A percentile compares a stretch with the other conserved stretches of the same genome.
Evolutionary conservation across 1,284 basidiomycete species (phyloP).

Genomic region (Abortiporus biennis): DNA sequence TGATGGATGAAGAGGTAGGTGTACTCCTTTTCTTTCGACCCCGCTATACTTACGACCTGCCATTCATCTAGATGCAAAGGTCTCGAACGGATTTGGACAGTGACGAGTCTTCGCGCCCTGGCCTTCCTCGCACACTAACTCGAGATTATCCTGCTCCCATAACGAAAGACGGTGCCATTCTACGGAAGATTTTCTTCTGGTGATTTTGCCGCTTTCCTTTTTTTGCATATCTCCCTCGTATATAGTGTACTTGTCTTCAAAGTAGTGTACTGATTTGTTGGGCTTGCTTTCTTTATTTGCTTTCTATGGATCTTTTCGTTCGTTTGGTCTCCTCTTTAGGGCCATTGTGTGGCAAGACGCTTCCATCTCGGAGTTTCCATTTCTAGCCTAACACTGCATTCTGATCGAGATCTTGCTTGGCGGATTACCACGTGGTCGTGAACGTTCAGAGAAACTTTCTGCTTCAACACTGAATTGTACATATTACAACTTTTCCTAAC

Average conservation of each 20-base stretch:
- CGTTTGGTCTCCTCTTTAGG: no score
- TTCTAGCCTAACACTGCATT: no score
- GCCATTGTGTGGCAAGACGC: no score
- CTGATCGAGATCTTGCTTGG: no score
- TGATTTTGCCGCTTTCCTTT: neutral
- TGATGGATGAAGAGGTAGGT: conserved; percentile 64
- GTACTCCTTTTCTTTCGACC: neutral
- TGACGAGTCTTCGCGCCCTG: conserved; percentile 15
- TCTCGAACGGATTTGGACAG: conserved; percentile 35
- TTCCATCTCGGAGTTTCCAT: no score
- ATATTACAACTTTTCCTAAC: no score
- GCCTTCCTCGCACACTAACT: conserved; percentile 11
- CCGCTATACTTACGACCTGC: conserved; percentile 3
- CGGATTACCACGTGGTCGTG: no score
- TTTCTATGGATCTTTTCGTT: no score
- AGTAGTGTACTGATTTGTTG: conserved; percentile 1
- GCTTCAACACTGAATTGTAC: no score
- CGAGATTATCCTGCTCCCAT: conserved; percentile 19
- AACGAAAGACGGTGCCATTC: conserved; percentile 16
- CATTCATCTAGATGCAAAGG: conserved; percentile 45
- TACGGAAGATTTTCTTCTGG: conserved; percentile 28
- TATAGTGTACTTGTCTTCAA: conserved; percentile 4
- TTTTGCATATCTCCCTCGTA: conserved; percentile 1
- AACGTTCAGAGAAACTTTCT: no score
- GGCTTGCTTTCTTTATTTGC: neutral